These are phyloP conservation scores for Dendrobium officinale DNA, from an alignment of 106 monocot species.

Conservation along the genomic window DNA sequence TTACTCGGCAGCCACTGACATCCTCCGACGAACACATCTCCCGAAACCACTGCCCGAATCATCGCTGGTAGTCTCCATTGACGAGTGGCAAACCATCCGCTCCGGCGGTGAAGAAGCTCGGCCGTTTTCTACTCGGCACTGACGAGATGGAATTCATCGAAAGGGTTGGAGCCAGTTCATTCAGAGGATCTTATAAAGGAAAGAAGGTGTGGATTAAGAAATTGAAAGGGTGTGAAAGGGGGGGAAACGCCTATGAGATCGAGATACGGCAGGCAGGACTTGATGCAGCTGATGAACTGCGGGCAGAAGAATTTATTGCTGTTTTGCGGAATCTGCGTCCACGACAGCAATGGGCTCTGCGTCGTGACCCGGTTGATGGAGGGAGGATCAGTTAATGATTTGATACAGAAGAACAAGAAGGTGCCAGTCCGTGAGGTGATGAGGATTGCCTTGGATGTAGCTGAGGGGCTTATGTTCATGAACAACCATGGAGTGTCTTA, in stretches of 20 bases:
- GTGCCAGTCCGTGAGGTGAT: constrained; percentile 40
- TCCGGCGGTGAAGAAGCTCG: constrained; percentile 61
- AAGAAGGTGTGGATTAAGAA: constrained; percentile 67
- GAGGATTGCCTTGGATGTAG: constrained; percentile 65
- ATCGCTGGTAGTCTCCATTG: constrained; percentile 44
- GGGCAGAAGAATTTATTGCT: constrained; percentile 73
- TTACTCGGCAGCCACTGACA: neutral
- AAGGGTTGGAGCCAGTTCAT: constrained; percentile 38
- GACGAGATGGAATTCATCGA: constrained; percentile 59
- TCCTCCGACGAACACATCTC: constrained; percentile 24
- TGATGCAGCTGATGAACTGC: constrained; percentile 88
- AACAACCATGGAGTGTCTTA: constrained; percentile 71
- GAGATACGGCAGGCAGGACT: constrained; percentile 58
- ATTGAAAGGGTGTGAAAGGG: constrained; percentile 60
- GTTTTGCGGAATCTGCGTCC: constrained; percentile 56
- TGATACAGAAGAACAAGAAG: constrained; percentile 49
- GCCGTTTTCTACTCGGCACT: constrained; percentile 49
- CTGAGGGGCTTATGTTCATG: constrained; percentile 81
- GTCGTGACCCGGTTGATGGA: constrained; percentile 74
- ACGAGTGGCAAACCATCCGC: constrained; percentile 69
- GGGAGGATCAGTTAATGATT: constrained; percentile 70
- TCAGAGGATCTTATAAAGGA: constrained; percentile 54
- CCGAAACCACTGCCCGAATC: constrained; percentile 47
- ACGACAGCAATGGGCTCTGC: constrained; percentile 72
- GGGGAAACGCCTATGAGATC: constrained; percentile 72